Percentiles rank a stretch among this genome's conserved stretches.
Conservation (phyloP, 2,329 filamentous ascomycete genomes). For the Xylaria polymorpha region DNA sequence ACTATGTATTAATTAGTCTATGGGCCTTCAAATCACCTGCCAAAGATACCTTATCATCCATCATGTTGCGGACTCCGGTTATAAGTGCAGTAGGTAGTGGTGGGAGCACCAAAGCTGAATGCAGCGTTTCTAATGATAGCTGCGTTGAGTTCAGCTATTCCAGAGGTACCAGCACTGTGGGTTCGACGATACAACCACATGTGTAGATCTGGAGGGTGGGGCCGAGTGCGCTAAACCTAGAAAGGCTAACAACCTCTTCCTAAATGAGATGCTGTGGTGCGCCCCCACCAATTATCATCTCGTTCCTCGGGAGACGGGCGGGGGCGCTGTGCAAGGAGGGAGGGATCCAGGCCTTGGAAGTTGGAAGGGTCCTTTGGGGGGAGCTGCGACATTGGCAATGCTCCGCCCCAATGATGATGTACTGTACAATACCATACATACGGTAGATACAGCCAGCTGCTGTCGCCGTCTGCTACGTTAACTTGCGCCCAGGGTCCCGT, state of each 20-base stretch:
- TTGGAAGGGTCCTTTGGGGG: background rate
- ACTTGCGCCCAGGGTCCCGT: background rate
- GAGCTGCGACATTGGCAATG: conserved; percentile 16
- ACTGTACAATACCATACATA: too few species aligned
- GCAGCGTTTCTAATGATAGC: conserved; percentile 5
- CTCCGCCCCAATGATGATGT: conserved; percentile 30
- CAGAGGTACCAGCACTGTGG: background rate
- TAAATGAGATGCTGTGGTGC: conserved; percentile 1
- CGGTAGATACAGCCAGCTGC: background rate
- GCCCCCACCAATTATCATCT: conserved; percentile 29
- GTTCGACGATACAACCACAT: background rate
- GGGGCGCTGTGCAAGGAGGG: conserved; percentile 12
- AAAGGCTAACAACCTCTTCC: background rate
- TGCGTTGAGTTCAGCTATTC: conserved; percentile 4
- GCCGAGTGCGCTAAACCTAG: background rate
- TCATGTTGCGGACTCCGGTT: background rate
- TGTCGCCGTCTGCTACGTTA: background rate
- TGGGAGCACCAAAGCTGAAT: conserved; percentile 1
- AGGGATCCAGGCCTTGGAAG: conserved; percentile 13
- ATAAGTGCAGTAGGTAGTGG: background rate
- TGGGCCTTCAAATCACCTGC: background rate
- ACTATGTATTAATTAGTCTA: too few species aligned
- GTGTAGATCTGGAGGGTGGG: conserved; percentile 25
- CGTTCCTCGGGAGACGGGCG: conserved; percentile 35
- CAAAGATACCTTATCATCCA: background rate